Conservation (phyloP, 257 asterid species). For the Solanum infundibuliforme region DNA sequence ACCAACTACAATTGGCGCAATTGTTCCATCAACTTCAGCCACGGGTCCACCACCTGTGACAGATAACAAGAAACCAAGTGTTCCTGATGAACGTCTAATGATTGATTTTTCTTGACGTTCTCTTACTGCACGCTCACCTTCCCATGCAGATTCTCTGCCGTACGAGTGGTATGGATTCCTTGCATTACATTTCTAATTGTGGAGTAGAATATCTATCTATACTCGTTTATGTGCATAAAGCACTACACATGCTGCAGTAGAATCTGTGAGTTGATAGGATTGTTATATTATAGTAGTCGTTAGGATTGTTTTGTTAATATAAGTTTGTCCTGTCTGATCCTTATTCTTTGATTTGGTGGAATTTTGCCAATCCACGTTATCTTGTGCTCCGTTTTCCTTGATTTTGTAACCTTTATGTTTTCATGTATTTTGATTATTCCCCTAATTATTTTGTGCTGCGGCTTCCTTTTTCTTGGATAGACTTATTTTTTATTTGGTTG, state of each 20-base stretch:
- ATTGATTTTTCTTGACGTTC: constrained; percentile 54
- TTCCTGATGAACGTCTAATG: constrained; percentile 47
- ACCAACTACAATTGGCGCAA: constrained; percentile 19
- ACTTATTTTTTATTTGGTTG: neutral
- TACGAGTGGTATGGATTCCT: neutral
- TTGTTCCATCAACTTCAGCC: constrained; percentile 18
- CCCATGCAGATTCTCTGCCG: neutral
- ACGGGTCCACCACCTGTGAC: constrained; percentile 4
- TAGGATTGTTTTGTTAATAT: neutral
- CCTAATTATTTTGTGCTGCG: neutral
- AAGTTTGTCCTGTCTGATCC: neutral
- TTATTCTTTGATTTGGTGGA: neutral
- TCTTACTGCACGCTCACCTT: neutral
- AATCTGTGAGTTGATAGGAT: neutral
- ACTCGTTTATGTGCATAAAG: neutral
- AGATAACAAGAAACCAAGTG: constrained; percentile 27
- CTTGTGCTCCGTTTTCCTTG: neutral
- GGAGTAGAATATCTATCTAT: neutral
- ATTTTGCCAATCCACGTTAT: neutral
- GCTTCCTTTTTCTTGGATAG: neutral
- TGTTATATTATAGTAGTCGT: neutral
- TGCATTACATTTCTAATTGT: neutral
- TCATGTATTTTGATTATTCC: neutral
- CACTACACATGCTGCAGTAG: neutral
- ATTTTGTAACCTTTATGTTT: neutral